Conservation (phyloP, 768 basidiomycete genomes). For the Daedaleopsis nitida region DNA sequence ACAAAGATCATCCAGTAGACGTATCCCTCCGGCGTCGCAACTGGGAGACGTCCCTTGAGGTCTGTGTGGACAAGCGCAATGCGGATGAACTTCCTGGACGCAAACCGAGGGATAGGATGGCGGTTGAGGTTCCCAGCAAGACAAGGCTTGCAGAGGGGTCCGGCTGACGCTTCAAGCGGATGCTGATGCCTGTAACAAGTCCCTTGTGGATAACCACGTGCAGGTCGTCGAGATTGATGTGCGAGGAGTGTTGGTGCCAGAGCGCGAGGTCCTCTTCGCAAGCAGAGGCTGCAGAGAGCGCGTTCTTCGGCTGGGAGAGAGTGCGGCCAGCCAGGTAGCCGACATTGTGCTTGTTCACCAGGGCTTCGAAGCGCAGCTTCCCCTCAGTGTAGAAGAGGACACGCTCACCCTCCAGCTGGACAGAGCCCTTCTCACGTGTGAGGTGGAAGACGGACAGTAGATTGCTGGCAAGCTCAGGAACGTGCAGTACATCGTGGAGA, state of each 20-base stretch:
- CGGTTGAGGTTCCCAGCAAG: conserved; percentile 30
- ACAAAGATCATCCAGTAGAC: conserved; percentile 11
- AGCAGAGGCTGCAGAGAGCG: conserved; percentile 19
- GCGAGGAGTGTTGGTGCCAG: conserved; percentile 29
- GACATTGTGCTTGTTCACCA: conserved; percentile 25
- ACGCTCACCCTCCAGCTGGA: conserved; percentile 2
- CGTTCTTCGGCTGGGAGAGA: conserved; percentile 3
- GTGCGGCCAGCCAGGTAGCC: conserved; percentile 28
- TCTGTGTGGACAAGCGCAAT: not conserved
- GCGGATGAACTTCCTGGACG: conserved; percentile 3
- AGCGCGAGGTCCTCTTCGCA: conserved; percentile 26
- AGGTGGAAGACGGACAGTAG: conserved; percentile 9
- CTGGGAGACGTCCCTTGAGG: conserved; percentile 13
- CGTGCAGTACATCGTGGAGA: conserved; percentile 7
- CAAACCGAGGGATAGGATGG: conserved; percentile 13
- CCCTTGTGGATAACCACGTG: conserved; percentile 13
- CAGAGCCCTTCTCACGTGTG: conserved; percentile 5
- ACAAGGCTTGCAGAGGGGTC: conserved; percentile 38
- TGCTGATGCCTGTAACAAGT: conserved; percentile 27
- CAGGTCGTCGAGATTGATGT: conserved; percentile 29
- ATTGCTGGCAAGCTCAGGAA: conserved; percentile 12
- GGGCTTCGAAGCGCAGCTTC: conserved; percentile 21
- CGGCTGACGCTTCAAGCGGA: conserved; percentile 21
- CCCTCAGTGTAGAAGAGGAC: conserved; percentile 11
- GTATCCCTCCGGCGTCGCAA: conserved; percentile 7